A percentile compares a stretch with the other conserved stretches of the same genome.
phyloP scores from a whole-genome alignment of 83 land plant species.

The Picea abies region DNA sequence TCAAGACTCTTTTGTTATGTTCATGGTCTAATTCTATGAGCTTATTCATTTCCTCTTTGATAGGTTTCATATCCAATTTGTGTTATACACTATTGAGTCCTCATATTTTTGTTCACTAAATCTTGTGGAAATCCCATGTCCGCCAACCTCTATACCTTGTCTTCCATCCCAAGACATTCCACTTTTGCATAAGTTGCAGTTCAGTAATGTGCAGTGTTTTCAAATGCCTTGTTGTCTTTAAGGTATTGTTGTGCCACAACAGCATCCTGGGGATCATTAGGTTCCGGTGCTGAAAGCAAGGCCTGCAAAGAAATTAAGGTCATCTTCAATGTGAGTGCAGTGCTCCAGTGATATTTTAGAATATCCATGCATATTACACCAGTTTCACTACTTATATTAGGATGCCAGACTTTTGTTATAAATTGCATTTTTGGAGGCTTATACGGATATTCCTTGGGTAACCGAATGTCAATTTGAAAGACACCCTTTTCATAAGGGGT shows the following conservation, averaged over 20 bases:
- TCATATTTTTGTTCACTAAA: conserved; percentile 18
- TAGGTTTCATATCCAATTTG: too few relatives aligned
- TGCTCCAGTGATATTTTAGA: conserved; percentile 97
- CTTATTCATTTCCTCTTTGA: too few relatives aligned
- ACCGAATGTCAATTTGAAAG: conserved; percentile 78
- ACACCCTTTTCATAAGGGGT: conserved; percentile 93
- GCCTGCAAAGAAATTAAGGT: conserved; percentile 97
- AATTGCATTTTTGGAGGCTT: conserved; percentile 99
- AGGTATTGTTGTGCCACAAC: conserved; percentile 96
- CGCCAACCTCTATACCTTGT: conserved; percentile 85
- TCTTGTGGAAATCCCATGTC: conserved; percentile 97
- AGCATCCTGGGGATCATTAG: conserved; percentile 99
- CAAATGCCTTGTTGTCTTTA: conserved; percentile 71
- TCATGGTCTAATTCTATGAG: too few relatives aligned
- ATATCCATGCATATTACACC: conserved; percentile 98
- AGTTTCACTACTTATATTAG: conserved; percentile 99
- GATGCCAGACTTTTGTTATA: conserved; percentile 98
- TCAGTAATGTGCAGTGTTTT: conserved; percentile 94
- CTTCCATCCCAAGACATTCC: conserved; percentile 74
- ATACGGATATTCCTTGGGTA: conserved; percentile 93
- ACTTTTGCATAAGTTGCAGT: conserved; percentile 88
- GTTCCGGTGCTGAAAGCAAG: conserved; percentile 91
- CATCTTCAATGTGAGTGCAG: conserved; percentile 91
- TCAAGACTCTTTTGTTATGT: too few relatives aligned
- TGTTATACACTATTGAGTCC: too few relatives aligned